These are phyloP conservation scores for Dictyostelium purpureum DNA, from an alignment of 78 protist genomes.

Conservation along the genomic window DNA sequence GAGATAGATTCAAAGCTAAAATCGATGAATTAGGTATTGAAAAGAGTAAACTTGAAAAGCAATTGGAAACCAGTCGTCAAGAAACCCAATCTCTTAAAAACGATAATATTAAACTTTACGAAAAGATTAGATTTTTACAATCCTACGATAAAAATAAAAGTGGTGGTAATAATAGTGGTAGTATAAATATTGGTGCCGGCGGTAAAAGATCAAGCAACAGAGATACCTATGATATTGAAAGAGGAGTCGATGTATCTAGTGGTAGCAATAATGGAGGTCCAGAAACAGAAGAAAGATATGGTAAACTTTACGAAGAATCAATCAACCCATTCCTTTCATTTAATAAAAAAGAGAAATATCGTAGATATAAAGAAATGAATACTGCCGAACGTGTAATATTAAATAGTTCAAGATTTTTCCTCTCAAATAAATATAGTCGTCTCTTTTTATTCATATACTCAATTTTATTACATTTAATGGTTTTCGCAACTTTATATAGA, in stretches of 20 bases:
- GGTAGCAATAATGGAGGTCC: background rate
- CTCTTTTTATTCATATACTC: slow-evolving; percentile 83
- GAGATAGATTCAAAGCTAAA: slow-evolving; percentile 84
- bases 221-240: slow-evolving; percentile 28
- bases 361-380: slow-evolving; percentile 75
- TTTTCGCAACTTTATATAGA: slow-evolving; percentile 74
- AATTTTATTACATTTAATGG: slow-evolving; percentile 76
- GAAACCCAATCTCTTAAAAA: slow-evolving; percentile 75
- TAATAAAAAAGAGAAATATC: slow-evolving; percentile 77
- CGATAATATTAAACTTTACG: slow-evolving; percentile 90
- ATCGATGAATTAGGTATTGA: slow-evolving; percentile 75
- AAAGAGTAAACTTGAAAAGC: slow-evolving; percentile 40
- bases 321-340: slow-evolving; percentile 90
- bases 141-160: slow-evolving; percentile 53
- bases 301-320: slow-evolving; percentile 85
- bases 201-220: background rate
- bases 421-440: slow-evolving; percentile 78
- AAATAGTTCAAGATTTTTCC: slow-evolving; percentile 73
- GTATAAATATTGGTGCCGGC: background rate
- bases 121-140: slow-evolving; percentile 89
- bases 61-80: slow-evolving; percentile 10
- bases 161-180: background rate
- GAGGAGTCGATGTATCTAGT: slow-evolving; percentile 6
- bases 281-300: slow-evolving; percentile 59
- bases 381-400: slow-evolving; percentile 81